Percentiles rank a stretch among this genome's conserved stretches.
phyloP scores from a whole-genome alignment of 129 eudicot genomes.

The Centella asiatica region DNA sequence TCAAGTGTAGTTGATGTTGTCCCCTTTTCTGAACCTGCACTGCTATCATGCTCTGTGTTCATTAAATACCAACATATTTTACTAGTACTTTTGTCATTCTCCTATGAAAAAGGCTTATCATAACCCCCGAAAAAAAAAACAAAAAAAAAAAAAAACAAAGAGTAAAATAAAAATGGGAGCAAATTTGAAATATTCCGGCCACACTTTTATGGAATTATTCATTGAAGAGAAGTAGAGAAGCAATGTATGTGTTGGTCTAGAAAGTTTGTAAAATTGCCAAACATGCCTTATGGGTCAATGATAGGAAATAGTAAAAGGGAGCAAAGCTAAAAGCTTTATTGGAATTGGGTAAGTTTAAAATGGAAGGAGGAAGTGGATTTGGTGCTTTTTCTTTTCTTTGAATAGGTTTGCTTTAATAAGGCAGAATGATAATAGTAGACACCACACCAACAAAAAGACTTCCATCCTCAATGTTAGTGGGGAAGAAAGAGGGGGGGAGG shows the following conservation, averaged over 20 bases:
- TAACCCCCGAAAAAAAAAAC: too few relatives aligned
- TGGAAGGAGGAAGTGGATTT: constrained; percentile 5
- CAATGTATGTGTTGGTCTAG: neutral
- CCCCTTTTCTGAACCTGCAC: neutral
- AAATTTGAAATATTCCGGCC: neutral
- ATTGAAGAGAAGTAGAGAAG: neutral
- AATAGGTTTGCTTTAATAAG: constrained; percentile 6
- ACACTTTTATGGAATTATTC: too few relatives aligned
- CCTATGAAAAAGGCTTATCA: too few relatives aligned
- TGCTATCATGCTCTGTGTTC: neutral
- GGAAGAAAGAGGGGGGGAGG: neutral
- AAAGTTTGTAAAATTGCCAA: neutral
- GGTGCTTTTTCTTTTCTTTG: neutral
- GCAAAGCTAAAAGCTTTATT: neutral
- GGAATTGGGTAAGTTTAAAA: constrained; percentile 3
- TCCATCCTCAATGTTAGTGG: neutral
- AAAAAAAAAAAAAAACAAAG: too few relatives aligned
- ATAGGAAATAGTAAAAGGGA: neutral
- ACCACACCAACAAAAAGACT: neutral
- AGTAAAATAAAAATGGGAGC: neutral
- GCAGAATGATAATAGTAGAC: constrained; percentile 10
- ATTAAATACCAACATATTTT: too few relatives aligned
- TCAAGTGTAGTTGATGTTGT: neutral
- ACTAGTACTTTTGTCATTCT: too few relatives aligned
- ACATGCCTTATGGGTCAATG: neutral